phyloP scores from a whole-genome alignment of 345 rosid species.

The Melaleuca quinquenervia region DNA sequence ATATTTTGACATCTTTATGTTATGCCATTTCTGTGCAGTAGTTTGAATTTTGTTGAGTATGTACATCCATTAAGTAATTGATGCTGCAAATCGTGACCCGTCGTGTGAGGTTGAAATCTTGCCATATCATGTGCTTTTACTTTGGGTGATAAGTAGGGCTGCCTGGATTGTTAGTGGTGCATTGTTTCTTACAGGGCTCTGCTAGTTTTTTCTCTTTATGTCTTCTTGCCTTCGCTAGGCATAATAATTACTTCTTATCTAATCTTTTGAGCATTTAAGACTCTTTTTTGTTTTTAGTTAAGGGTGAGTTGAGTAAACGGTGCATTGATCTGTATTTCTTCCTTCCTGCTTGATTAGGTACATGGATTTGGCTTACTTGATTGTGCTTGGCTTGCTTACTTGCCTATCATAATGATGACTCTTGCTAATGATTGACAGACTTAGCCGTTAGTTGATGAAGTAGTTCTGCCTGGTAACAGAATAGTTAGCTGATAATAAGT shows the following conservation, averaged over 20 bases:
- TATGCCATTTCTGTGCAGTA: background rate
- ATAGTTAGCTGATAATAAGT: background rate
- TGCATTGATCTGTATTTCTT: background rate
- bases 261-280: background rate
- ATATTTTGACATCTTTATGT: background rate
- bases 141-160: background rate
- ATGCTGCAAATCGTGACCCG: background rate
- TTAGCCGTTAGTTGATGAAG: background rate
- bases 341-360: background rate
- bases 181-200: background rate
- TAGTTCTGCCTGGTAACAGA: background rate
- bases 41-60: background rate
- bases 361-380: background rate
- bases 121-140: background rate
- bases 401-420: background rate
- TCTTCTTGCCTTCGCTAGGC: background rate
- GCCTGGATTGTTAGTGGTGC: background rate
- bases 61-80: background rate
- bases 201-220: background rate
- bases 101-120: background rate
- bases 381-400: background rate
- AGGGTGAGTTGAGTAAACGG: background rate
- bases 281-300: background rate
- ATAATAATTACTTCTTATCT: background rate
- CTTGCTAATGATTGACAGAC: background rate